phyloP scores from a whole-genome alignment of 116 monocot species.

The Dioscorea cayenensis region DNA sequence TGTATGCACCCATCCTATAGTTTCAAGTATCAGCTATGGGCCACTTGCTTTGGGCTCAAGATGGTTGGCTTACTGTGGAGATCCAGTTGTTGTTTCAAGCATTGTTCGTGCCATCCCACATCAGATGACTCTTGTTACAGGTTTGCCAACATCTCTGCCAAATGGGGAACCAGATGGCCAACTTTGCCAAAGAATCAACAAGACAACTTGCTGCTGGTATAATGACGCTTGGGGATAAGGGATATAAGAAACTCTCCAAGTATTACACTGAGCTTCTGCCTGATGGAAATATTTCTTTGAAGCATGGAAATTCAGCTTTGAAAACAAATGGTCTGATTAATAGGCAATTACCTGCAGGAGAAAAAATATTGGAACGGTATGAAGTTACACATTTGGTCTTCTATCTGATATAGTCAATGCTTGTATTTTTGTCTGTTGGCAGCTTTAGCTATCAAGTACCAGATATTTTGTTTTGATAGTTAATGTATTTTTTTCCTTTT shows the following conservation, averaged over 20 bases:
- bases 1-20: constrained; percentile 61
- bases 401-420: too few species aligned
- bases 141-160: constrained; percentile 24
- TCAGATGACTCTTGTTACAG: constrained; percentile 22
- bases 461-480: too few species aligned
- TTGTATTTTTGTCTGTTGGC: too few species aligned
- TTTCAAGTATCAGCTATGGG: constrained; percentile 64
- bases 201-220: constrained; percentile 84
- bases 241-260: constrained; percentile 74
- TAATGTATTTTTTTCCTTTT: too few species aligned
- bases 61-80: constrained; percentile 86
- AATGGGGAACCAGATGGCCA: constrained; percentile 69
- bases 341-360: constrained; percentile 28
- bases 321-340: constrained; percentile 29
- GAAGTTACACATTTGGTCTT: not conserved
- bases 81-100: constrained; percentile 46
- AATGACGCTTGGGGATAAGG: constrained; percentile 78
- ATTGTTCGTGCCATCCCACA: constrained; percentile 61
- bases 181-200: constrained; percentile 92
- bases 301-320: constrained; percentile 26
- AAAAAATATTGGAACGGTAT: constrained; percentile 78
- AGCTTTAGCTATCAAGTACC: too few species aligned
- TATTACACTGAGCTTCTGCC: constrained; percentile 59
- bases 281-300: constrained; percentile 39
- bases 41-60: constrained; percentile 85